A percentile compares a stretch with the other conserved stretches of the same genome.
Evolutionary conservation across 2,329 filamentous ascomycete genomes (phyloP).

Genomic region (Akanthomyces uredinophilus): DNA sequence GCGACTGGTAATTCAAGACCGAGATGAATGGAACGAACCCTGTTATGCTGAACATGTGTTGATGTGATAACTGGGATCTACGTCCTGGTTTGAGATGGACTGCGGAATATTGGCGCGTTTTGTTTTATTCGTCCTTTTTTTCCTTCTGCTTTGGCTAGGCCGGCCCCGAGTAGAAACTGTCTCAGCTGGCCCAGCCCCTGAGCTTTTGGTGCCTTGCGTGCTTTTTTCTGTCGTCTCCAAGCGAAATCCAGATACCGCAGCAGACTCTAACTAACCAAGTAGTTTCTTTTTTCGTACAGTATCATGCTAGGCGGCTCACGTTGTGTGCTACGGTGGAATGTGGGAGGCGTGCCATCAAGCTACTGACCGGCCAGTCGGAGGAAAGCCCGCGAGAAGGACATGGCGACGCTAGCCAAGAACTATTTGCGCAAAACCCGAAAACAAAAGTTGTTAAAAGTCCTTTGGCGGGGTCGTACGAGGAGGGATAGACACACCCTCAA

Average conservation of each 20-base stretch:
- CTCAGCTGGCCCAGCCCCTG: constrained; percentile 3
- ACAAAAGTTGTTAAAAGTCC: too few relatives aligned
- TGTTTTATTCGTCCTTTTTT: not conserved
- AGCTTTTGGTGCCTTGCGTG: not conserved
- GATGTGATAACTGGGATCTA: not conserved
- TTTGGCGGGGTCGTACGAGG: not conserved
- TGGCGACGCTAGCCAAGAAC: not conserved
- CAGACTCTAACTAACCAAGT: too few relatives aligned
- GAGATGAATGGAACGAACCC: not conserved
- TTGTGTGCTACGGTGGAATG: constrained; percentile 4
- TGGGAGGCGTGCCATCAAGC: not conserved
- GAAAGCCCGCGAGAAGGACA: not conserved
- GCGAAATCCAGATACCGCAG: too few relatives aligned
- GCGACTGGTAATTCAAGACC: too few relatives aligned
- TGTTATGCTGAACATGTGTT: not conserved
- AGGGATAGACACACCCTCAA: not conserved
- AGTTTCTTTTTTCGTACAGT: too few relatives aligned
- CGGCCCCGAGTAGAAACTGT: constrained; percentile 2
- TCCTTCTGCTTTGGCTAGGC: not conserved
- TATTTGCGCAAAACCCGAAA: too few relatives aligned
- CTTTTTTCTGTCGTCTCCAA: not conserved
- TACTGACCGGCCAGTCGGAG: not conserved
- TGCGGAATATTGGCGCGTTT: not conserved
- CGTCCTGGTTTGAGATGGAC: not conserved
- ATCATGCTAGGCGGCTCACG: not conserved